Base-by-base conservation (phyloP, 2,329 filamentous ascomycete species). In the Fusarium newnesense region DNA sequence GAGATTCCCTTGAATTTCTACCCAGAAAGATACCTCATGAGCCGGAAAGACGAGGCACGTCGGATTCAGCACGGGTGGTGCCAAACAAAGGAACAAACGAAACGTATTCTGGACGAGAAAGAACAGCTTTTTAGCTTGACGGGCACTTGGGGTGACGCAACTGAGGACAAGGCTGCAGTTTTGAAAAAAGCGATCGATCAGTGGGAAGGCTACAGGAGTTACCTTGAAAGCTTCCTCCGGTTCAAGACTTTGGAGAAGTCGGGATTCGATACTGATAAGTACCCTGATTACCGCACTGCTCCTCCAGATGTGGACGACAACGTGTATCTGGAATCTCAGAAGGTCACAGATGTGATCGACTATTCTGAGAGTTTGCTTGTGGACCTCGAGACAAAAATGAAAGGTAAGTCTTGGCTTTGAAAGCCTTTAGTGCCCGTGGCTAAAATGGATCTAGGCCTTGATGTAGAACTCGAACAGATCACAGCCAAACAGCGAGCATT, bases 1-100 rank as follows among this genome's bases (percentile, higher is more conserved):
- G 85, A 88, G 7, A 84, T 90, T 39, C 88, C 88, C 10, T 79
- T 81, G 46, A 79, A 85, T 18, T 84, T 89, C 69, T 89, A 88
- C 72, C 85, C 87, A 2, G 88, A 90, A 76, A 85, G 83, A n/a
- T 90, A 89, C 64, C 78, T 88, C 58, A 80, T 81, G 53, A 79
- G 75, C 16, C 83, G 84, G 19, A 85, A 84, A 61, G 80, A 85
- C 16, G 84, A 86, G 59, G 85, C 87, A 19, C 69, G 84, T 13
- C 81, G 83, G 12, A 87, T 89, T 46, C 84, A 86, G 67, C 65
- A 68, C 18, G 81, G 77, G 3, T 82, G 78, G 80, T 77, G 76
- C 42, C 75, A 81, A 24, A 81, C 79, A 9, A 82, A 81, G 59
- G 73, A 69, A 36, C 76, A 73, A 16, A 74, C 79, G 44, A 50